Conservation (phyloP, 2,329 filamentous ascomycete species). For the Mycosphaerella sp. region DNA sequence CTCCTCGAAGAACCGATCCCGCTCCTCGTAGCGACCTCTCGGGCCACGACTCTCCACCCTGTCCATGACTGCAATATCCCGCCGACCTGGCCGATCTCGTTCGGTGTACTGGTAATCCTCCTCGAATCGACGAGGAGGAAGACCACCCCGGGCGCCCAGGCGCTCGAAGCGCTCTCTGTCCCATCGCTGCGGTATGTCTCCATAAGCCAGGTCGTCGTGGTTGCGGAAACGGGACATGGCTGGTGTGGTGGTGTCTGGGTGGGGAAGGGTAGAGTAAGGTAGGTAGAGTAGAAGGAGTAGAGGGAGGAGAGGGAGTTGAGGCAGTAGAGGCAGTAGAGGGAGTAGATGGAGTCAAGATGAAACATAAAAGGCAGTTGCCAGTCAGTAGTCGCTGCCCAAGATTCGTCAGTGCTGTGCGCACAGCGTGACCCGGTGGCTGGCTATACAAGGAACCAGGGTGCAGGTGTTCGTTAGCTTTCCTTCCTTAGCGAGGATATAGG, state of each 20-base stretch:
- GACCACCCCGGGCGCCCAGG: slow-evolving; percentile 33
- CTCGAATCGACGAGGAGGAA: slow-evolving; percentile 31
- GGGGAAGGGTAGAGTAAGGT: background rate
- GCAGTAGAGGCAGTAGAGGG: no score
- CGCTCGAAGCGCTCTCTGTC: slow-evolving; percentile 48
- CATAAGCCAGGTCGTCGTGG: slow-evolving; percentile 40
- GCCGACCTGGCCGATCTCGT: slow-evolving; percentile 36
- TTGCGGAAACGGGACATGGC: slow-evolving; percentile 30
- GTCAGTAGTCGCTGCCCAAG: background rate
- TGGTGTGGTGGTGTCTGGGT: slow-evolving; percentile 5
- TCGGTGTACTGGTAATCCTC: slow-evolving; percentile 41
- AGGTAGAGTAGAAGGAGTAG: background rate
- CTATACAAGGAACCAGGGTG: slow-evolving; percentile 1
- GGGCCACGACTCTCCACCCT: slow-evolving; percentile 35
- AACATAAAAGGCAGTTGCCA: no score
- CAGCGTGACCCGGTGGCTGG: background rate
- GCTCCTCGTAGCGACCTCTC: slow-evolving; percentile 44
- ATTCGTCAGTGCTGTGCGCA: slow-evolving; percentile 3
- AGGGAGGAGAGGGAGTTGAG: no score
- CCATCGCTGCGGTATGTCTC: slow-evolving; percentile 45
- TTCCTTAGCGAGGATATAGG: no score
- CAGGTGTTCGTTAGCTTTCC: no score
- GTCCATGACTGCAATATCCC: slow-evolving; percentile 40
- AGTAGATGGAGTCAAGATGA: no score
- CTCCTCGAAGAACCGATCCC: slow-evolving; percentile 49